A percentile compares a stretch with the other conserved stretches of the same genome.
These are phyloP conservation scores for Malania oleifera DNA, from an alignment of 164 flowering plant genomes.

Conservation along the genomic window DNA sequence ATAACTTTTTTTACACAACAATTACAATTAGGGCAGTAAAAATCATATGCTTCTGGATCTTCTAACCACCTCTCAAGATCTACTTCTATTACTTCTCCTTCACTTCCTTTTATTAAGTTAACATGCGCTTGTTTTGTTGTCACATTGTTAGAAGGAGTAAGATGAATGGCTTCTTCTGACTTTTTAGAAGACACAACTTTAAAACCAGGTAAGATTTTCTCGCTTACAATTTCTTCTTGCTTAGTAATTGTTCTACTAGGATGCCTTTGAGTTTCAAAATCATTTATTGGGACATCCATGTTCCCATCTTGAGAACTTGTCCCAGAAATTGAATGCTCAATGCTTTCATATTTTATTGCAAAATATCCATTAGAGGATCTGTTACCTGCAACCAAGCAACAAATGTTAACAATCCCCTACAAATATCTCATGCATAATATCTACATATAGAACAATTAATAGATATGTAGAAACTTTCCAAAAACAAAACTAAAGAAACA, in stretches of 20 bases:
- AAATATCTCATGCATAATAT: too few species aligned
- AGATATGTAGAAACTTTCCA: too few species aligned
- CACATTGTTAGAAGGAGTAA: constrained; percentile 2
- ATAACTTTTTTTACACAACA: constrained; percentile 72
- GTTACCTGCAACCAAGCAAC: constrained; percentile 22
- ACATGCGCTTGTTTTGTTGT: constrained; percentile 11
- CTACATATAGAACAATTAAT: too few species aligned
- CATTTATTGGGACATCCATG: constrained; percentile 6
- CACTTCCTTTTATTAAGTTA: constrained; percentile 20
- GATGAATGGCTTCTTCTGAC: constrained; percentile 3
- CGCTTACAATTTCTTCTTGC: constrained; percentile 14
- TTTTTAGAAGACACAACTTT: constrained; percentile 14
- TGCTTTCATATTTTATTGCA: constrained; percentile 8
- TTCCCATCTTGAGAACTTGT: constrained; percentile 14
- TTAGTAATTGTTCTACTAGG: neutral
- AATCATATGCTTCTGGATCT: constrained; percentile 80
- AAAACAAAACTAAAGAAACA: too few species aligned
- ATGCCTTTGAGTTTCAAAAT: constrained; percentile 13
- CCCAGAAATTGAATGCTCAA: constrained; percentile 8
- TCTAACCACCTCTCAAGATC: constrained; percentile 57
- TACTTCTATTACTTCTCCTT: constrained; percentile 31
- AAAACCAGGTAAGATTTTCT: constrained; percentile 12
- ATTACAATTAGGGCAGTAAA: constrained; percentile 76
- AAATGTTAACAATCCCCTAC: too few species aligned
- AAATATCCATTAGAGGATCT: constrained; percentile 18